Base-by-base conservation (phyloP, 495 filamentous ascomycete genomes). In the Penicillium pulvis region DNA sequence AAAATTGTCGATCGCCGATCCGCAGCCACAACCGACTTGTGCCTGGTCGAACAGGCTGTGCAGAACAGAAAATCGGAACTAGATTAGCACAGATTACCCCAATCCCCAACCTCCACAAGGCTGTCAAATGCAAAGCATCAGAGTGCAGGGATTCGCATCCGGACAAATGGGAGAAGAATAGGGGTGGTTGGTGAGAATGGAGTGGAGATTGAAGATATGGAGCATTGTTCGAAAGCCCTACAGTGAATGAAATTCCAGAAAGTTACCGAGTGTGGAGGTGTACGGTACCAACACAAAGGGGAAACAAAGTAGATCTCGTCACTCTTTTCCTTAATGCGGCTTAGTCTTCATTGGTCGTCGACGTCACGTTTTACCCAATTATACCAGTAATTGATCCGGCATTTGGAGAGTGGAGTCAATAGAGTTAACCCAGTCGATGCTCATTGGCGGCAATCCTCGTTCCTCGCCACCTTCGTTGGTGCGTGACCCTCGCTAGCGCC, bases 391-490 rank as follows among this genome's bases (percentile, higher is more conserved):
- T 23, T 50, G 20, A 36, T 44, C 16, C 44, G 45, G 50, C 54
- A 48, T 48, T 48, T 41, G n/a, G 20, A 16, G 19, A 17, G 39
- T 41, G 39, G 39, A 41, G 39, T 7, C 39, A 41, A 41, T 41
- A 41, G 39, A 41, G 39, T 41, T 41, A 17, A 0, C 14, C 14
- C 6, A 5, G 4, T 41, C 39, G 14, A 6, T 3, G 0, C 4
- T 46, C 23, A 72, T 74, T 71, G 71, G 71, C 3, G 1, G 26
- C 4, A 10, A 51, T n/a, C 8, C 28, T 33, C 26, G 53, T 47
- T 55, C 46, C 50, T 75, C 59, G 72, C 66, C 65, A 75, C 69
- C 24, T 33, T 67, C 63, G 47, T 61, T 73, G 70, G 70, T 70
- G 71, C 70, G 67, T 76, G 71, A 72, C 69, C 42, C 67, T 47